Evolutionary conservation across 805 yeast genomes (phyloP).

Genomic region (Starmerella apicola): DNA sequence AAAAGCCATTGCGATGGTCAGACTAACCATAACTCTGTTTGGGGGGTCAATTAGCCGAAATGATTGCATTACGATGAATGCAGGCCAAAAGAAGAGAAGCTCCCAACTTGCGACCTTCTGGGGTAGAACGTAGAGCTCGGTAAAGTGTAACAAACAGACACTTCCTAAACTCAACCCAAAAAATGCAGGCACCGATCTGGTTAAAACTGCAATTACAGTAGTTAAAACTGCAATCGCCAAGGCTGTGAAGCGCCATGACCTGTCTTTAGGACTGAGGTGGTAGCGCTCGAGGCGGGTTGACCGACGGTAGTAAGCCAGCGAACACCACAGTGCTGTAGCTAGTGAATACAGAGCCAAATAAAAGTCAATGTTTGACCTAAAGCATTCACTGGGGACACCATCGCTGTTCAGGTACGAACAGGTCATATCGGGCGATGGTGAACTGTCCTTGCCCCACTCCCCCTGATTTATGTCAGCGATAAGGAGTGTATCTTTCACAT

Average conservation of each 20-base stretch:
- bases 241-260: neutral
- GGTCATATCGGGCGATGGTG: too few relatives aligned
- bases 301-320: neutral
- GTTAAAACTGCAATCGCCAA: neutral
- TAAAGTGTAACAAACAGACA: neutral
- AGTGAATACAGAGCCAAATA: neutral
- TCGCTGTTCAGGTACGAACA: neutral
- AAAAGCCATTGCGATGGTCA: neutral
- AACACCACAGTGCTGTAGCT: neutral
- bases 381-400: neutral
- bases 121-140: neutral
- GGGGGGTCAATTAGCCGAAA: neutral
- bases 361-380: neutral
- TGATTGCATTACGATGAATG: neutral
- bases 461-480: too few relatives aligned
- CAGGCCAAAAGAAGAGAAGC: slow-evolving; percentile 3
- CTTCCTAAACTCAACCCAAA: neutral
- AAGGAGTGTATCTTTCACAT: too few relatives aligned
- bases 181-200: neutral
- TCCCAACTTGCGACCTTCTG: slow-evolving; percentile 2
- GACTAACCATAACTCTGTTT: neutral
- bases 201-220: neutral
- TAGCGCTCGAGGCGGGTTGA: neutral
- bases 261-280: neutral
- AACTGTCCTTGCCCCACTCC: too few relatives aligned